Evolutionary conservation across 495 filamentous ascomycete genomes (phyloP).

Genomic region (Annulohypoxylon nitens): DNA sequence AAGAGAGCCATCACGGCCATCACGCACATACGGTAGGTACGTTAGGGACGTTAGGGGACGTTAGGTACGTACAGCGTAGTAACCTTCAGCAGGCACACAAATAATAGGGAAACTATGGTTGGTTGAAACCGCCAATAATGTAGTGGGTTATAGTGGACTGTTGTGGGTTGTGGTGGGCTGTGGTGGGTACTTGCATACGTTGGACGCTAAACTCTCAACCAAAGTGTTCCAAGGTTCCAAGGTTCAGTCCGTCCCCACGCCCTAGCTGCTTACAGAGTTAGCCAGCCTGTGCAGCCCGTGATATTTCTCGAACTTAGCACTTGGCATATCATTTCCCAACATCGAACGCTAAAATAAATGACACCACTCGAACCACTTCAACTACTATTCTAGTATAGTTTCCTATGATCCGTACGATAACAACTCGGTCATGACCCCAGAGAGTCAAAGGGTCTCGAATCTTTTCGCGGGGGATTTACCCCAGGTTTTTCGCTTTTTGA

Average conservation of each 20-base stretch:
- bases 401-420: constrained; percentile 7
- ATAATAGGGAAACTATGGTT: constrained; percentile 26
- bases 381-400: constrained; percentile 35
- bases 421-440: constrained; percentile 17
- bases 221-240: constrained; percentile 10
- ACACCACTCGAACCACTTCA: constrained; percentile 36
- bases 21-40: constrained; percentile 14
- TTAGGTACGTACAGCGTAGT: background rate
- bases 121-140: constrained; percentile 25
- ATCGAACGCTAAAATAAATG: constrained; percentile 23
- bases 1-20: constrained; percentile 32
- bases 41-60: background rate
- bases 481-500: constrained; percentile 36
- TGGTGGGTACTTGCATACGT: constrained; percentile 22
- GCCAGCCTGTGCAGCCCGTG: background rate
- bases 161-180: background rate
- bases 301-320: constrained; percentile 21
- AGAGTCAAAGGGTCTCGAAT: constrained; percentile 26
- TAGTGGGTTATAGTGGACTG: constrained; percentile 12
- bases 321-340: constrained; percentile 41
- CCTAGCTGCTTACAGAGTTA: background rate
- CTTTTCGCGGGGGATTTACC: constrained; percentile 33
- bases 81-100: constrained; percentile 9
- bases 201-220: constrained; percentile 20
- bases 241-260: background rate